Evolutionary conservation across 331 rosid species (phyloP).

Genomic region (Malus hybrid): DNA sequence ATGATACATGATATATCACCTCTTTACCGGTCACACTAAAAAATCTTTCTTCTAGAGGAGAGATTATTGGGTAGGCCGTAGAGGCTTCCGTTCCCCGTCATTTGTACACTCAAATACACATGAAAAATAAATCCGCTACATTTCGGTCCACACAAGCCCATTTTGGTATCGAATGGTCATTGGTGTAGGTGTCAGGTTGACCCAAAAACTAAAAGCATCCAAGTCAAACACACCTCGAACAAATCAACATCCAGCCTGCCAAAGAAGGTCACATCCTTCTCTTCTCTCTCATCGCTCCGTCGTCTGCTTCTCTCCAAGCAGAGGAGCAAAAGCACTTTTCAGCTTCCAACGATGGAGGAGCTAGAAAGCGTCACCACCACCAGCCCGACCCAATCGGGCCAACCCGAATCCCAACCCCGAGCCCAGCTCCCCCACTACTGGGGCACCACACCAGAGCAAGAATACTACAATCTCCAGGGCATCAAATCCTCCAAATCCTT

Average conservation of each 20-base stretch:
- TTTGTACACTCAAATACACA: no score
- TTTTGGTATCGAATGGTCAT: no score
- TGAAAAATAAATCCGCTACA: no score
- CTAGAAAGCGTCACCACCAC: neutral
- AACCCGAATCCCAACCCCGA: neutral
- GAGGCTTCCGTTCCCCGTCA: no score
- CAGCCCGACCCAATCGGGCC: neutral
- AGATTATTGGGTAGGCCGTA: no score
- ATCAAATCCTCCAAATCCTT: constrained; percentile 32
- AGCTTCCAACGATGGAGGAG: constrained; percentile 20
- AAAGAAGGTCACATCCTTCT: neutral
- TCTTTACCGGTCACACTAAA: no score
- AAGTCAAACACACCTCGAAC: neutral
- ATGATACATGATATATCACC: no score
- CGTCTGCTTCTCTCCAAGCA: neutral
- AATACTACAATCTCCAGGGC: constrained; percentile 39
- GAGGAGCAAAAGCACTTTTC: neutral
- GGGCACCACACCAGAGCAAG: constrained; percentile 63
- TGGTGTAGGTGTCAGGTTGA: neutral
- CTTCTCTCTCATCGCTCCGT: neutral
- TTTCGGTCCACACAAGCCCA: no score
- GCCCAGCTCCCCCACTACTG: constrained; percentile 34
- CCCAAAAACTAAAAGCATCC: neutral
- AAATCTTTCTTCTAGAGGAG: no score
- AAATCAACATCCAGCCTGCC: neutral